These are phyloP conservation scores for Dactylellina cionopaga DNA, from an alignment of 2,329 filamentous ascomycete genomes.

Conservation along the genomic window DNA sequence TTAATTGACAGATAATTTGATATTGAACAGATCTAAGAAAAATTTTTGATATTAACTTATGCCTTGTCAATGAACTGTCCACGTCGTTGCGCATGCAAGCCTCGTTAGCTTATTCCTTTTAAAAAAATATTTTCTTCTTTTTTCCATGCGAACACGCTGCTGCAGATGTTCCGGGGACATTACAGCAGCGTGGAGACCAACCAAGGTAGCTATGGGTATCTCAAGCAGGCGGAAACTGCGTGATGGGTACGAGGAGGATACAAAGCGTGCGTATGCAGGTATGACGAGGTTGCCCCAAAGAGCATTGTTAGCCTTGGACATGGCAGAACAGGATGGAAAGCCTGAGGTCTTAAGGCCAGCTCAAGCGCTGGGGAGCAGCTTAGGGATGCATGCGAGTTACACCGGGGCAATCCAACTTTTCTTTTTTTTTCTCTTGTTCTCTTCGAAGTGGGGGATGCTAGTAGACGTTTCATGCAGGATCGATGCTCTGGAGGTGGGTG, in stretches of 20 bases:
- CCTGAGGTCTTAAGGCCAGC: constrained; percentile 35
- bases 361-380: constrained; percentile 46
- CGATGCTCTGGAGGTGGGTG: constrained; percentile 21
- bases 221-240: constrained; percentile 13
- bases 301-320: neutral
- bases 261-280: constrained; percentile 48
- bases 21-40: constrained; percentile 21
- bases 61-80: constrained; percentile 53
- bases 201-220: constrained; percentile 41
- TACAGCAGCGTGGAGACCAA: constrained; percentile 31
- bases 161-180: constrained; percentile 48
- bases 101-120: constrained; percentile 48
- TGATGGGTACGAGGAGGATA: constrained; percentile 43
- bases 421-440: constrained; percentile 13
- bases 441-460: constrained; percentile 17
- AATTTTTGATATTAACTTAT: constrained; percentile 40
- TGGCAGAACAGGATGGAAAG: constrained; percentile 46
- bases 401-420: constrained; percentile 36
- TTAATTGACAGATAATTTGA: constrained; percentile 1
- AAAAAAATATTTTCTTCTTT: constrained; percentile 37
- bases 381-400: constrained; percentile 16
- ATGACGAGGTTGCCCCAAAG: constrained; percentile 49
- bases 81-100: constrained; percentile 53
- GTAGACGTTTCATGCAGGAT: constrained; percentile 53
- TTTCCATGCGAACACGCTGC: constrained; percentile 27